These are phyloP conservation scores for Globisporangium nunn DNA, from an alignment of 352 stramenopile species.

Conservation along the genomic window DNA sequence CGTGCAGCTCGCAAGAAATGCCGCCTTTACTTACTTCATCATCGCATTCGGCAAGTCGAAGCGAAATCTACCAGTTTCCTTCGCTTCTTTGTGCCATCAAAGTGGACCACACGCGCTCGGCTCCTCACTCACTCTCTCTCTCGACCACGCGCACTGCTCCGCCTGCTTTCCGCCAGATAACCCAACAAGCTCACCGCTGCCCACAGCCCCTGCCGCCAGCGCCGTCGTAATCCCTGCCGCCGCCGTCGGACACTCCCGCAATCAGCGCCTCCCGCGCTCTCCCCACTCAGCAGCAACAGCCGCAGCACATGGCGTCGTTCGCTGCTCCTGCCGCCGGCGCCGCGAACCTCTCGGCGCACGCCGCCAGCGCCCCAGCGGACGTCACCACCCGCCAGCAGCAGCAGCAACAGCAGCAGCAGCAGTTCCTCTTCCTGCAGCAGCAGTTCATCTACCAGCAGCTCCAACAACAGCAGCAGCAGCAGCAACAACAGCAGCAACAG, in stretches of 20 bases:
- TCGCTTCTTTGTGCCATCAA: too few species aligned
- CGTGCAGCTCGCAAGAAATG: not conserved
- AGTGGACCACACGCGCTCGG: not conserved
- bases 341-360: constrained; percentile 11
- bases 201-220: not conserved
- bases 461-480: constrained; percentile 10
- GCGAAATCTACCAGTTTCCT: too few species aligned
- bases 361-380: constrained; percentile 3
- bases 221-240: not conserved
- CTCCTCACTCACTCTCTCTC: too few species aligned
- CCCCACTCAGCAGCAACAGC: not conserved
- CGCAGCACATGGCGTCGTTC: constrained; percentile 19
- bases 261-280: not conserved
- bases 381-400: constrained; percentile 16
- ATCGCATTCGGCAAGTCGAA: not conserved
- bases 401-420: constrained; percentile 12
- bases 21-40: not conserved
- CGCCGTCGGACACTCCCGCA: not conserved
- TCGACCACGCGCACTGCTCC: not conserved
- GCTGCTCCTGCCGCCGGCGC: constrained; percentile 10
- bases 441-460: constrained; percentile 11
- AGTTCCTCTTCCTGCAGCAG: constrained; percentile 5
- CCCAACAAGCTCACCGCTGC: not conserved
- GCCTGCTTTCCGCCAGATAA: not conserved
- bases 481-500: constrained; percentile 3